Base-by-base conservation (phyloP, 2,329 filamentous ascomycete genomes). In the Teratosphaeriaceae sp. region DNA sequence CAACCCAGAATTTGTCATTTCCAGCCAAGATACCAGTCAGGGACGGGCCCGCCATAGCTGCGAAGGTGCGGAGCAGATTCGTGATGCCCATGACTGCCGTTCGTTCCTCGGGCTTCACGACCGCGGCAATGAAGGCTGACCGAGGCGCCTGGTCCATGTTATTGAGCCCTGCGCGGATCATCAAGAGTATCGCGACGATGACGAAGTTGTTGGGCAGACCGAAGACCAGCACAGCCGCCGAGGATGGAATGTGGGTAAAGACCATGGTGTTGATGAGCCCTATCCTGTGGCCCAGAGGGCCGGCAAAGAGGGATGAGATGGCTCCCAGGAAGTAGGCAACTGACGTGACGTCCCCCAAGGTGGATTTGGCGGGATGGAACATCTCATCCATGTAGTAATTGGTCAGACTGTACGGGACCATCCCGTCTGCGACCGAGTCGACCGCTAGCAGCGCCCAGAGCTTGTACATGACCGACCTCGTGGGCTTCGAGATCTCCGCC, bases 51-150 rank as follows among this genome's bases (percentile, higher is more conserved):
- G 68, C 58, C 44, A 69, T 78, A 47, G 76, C 71, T 0, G 79
- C 76, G 9, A 84, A 54, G 0, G 79, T 84, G 5, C 79, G 68
- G 21, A 83, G 46, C 55, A 78, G 78, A 36, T 67, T 70, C 0
- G 79, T 83, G 51, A 85, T 80, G 11, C 81, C 81, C 78, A 84
- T 80, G n/a, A 81, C 79, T 0, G 79, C 80, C 0, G 81, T 85
- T 1, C 80, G 68, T 60, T 85, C 81, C 42, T 78, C 73, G 0
- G 79, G 75, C 48, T 71, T 74, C 2, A 84, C 80, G 0, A 82
- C 78, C 0, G 79, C 79, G 1, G 80, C 79, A 38, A 85, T 82
- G 44, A 85, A 78, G 0, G 81, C 80, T 1, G 79, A 68, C 2
- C 81, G 70, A 0, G 81, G 81, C 0, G 78, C 80, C 64, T 84